A percentile compares a stretch with the other conserved stretches of the same genome.
These are phyloP conservation scores for Wickerhamomyces chaumierensis DNA, from an alignment of 805 yeast genomes.

Conservation along the genomic window DNA sequence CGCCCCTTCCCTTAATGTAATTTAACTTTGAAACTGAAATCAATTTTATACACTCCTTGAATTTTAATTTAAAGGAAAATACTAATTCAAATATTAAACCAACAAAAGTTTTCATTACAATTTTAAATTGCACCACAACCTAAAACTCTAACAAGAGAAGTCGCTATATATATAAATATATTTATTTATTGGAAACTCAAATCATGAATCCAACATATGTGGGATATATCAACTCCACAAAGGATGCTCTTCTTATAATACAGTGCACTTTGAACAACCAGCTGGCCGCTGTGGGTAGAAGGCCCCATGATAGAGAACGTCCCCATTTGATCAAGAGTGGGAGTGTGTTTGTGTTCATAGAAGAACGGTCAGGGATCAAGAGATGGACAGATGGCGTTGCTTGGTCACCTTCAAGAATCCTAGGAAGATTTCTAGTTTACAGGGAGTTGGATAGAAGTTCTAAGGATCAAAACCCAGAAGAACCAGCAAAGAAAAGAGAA, in stretches of 20 bases:
- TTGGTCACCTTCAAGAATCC: constrained; percentile 87
- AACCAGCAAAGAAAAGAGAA: background rate
- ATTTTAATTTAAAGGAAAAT: no score
- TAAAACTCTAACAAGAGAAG: no score
- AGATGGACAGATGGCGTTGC: constrained; percentile 96
- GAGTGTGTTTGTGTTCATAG: constrained; percentile 74
- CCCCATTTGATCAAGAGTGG: constrained; percentile 58
- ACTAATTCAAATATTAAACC: no score
- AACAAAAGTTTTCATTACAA: no score
- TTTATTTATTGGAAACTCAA: no score
- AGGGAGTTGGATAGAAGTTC: constrained; percentile 48
- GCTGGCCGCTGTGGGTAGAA: constrained; percentile 52
- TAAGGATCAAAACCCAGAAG: constrained; percentile 7
- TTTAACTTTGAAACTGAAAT: no score
- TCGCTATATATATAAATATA: no score
- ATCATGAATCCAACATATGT: constrained; percentile 13
- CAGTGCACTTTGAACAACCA: constrained; percentile 65
- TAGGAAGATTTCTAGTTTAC: constrained; percentile 77
- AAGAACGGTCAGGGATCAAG: constrained; percentile 71
- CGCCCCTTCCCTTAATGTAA: no score
- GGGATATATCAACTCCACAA: constrained; percentile 68
- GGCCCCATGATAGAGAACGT: constrained; percentile 79
- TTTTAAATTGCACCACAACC: no score
- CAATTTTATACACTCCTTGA: no score
- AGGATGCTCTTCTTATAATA: constrained; percentile 71